A percentile compares a stretch with the other conserved stretches of the same genome.
Evolutionary conservation across 2,329 filamentous ascomycete species (phyloP).

Genomic region (Microcyclosporella mali): DNA sequence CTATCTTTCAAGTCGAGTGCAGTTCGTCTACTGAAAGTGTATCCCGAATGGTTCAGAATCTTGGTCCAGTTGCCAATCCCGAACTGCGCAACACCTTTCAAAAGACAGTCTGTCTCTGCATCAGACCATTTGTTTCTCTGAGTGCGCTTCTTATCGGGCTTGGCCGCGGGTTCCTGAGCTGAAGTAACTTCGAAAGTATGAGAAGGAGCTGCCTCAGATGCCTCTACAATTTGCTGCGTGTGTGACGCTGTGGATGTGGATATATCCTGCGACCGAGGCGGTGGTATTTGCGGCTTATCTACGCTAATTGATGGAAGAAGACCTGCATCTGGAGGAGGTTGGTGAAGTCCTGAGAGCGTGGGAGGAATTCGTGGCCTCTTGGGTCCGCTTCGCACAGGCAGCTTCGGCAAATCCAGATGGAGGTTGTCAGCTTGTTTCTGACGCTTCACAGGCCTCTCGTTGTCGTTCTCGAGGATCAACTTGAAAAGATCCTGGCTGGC

Average conservation of each 20-base stretch:
- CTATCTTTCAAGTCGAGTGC: constrained; percentile 59
- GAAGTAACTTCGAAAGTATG: constrained; percentile 1
- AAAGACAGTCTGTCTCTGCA: constrained; percentile 53
- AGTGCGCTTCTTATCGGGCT: constrained; percentile 25
- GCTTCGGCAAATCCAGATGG: constrained; percentile 32
- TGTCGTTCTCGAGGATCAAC: constrained; percentile 26
- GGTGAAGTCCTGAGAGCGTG: constrained; percentile 54
- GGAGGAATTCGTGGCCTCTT: constrained; percentile 41
- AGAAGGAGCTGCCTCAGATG: background rate
- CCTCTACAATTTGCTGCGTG: background rate
- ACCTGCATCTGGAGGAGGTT: constrained; percentile 56
- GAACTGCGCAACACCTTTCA: constrained; percentile 54
- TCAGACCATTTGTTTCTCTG: constrained; percentile 53
- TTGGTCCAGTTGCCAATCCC: constrained; percentile 61
- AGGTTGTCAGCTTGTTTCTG: constrained; percentile 18
- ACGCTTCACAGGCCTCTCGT: constrained; percentile 28
- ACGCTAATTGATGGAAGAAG: constrained; percentile 53
- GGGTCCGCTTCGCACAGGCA: constrained; percentile 25
- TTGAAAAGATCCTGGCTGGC: constrained; percentile 25
- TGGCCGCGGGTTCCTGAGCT: constrained; percentile 25
- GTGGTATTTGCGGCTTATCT: constrained; percentile 16
- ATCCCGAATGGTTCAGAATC: constrained; percentile 52
- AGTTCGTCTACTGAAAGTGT: constrained; percentile 53
- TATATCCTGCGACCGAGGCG: too few relatives aligned
- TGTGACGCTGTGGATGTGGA: constrained; percentile 6